These are phyloP conservation scores for Pestalotiopsis sp. DNA, from an alignment of 2,329 filamentous ascomycete species.

Conservation along the genomic window DNA sequence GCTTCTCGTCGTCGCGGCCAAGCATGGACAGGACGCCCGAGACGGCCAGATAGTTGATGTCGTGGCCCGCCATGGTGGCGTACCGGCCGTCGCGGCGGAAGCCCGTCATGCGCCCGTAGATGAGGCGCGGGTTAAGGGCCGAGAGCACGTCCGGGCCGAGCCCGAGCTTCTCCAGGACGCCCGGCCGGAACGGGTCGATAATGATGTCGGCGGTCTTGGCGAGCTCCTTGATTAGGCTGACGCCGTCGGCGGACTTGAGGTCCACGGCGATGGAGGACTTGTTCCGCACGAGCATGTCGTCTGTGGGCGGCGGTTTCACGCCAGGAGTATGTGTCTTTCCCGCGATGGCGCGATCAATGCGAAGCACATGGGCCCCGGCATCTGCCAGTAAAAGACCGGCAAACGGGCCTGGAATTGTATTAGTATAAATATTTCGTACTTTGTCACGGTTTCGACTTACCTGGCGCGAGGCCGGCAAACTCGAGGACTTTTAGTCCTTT, in stretches of 20 bases:
- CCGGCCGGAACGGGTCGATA: conserved; percentile 92
- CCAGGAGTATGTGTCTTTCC: conserved; percentile 41
- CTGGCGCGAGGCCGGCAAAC: conserved; percentile 65
- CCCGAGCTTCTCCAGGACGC: conserved; percentile 83
- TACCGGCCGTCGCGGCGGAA: conserved; percentile 89
- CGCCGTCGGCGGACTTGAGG: conserved; percentile 69
- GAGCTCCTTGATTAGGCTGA: conserved; percentile 68
- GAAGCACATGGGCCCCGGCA: conserved; percentile 84
- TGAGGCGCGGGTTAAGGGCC: conserved; percentile 70
- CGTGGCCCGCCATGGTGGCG: conserved; percentile 86
- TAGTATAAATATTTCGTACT: not conserved
- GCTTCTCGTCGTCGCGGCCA: conserved; percentile 69
- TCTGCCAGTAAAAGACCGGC: conserved; percentile 88
- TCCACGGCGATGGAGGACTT: conserved; percentile 83
- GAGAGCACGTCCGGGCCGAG: conserved; percentile 73
- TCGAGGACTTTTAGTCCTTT: conserved; percentile 60
- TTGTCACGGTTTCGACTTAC: conserved; percentile 35
- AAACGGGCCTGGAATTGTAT: conserved; percentile 69
- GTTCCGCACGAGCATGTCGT: conserved; percentile 77
- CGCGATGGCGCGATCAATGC: conserved; percentile 71
- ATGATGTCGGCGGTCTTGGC: conserved; percentile 71
- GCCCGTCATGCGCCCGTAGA: conserved; percentile 86
- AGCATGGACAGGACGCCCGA: conserved; percentile 79
- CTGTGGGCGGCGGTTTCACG: conserved; percentile 43
- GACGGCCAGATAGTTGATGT: conserved; percentile 95